Conservation (phyloP, 805 yeast species). For the Myxozyma geophila region DNA sequence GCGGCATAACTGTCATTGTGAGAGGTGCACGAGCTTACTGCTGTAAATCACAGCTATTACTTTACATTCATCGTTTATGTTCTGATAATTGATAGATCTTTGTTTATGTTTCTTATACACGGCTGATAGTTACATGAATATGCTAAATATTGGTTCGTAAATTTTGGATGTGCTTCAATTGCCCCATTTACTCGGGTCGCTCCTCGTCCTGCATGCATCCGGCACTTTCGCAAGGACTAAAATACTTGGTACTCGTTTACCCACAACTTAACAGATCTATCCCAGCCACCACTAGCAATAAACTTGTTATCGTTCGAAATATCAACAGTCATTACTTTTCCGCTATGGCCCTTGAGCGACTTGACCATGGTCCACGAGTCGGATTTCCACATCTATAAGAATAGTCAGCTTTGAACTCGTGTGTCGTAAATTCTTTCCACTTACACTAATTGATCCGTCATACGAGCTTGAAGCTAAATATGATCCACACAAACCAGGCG, state of each 20-base stretch:
- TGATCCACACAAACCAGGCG: conserved; percentile 49
- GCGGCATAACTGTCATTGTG: conserved; percentile 7
- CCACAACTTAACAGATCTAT: conserved; percentile 75
- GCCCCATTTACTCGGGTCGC: too few relatives aligned
- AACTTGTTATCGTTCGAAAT: conserved; percentile 49
- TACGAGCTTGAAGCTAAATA: conserved; percentile 67
- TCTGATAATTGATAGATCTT: too few relatives aligned
- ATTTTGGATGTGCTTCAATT: too few relatives aligned
- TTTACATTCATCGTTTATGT: too few relatives aligned
- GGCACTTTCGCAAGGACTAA: not conserved
- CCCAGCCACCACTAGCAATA: conserved; percentile 80
- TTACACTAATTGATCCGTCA: conserved; percentile 63
- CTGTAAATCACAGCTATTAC: too few relatives aligned
- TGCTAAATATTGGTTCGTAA: too few relatives aligned
- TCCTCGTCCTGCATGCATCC: not conserved
- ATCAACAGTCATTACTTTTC: conserved; percentile 75
- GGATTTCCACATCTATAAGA: conserved; percentile 55
- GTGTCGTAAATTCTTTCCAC: not conserved
- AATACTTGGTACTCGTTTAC: conserved; percentile 20
- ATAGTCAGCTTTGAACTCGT: not conserved
- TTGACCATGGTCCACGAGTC: conserved; percentile 70
- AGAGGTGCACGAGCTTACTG: too few relatives aligned
- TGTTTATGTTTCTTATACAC: too few relatives aligned
- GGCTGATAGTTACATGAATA: too few relatives aligned
- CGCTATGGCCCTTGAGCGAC: conserved; percentile 62